A percentile compares a stretch with the other conserved stretches of the same genome.
phyloP scores from a whole-genome alignment of 2,329 filamentous ascomycete species.

The Cercospora canescens region DNA sequence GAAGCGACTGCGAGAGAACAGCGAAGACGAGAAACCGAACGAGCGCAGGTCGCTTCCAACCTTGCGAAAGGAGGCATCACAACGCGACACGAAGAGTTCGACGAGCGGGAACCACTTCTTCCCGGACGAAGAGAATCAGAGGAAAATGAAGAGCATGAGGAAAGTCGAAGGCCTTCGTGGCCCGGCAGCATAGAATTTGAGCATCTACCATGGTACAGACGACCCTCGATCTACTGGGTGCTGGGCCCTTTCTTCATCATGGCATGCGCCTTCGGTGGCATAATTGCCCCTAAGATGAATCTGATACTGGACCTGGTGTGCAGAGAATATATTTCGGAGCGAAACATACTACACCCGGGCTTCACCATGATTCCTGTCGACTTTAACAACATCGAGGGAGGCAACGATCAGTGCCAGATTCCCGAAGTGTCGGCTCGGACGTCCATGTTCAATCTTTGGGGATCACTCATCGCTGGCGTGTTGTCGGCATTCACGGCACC shows the following conservation, averaged over 20 bases:
- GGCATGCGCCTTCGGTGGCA: slow-evolving; percentile 81
- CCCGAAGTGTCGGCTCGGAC: slow-evolving; percentile 76
- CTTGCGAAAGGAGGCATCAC: slow-evolving; percentile 29
- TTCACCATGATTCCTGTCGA: slow-evolving; percentile 65
- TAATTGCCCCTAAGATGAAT: slow-evolving; percentile 83
- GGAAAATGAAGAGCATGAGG: slow-evolving; percentile 24
- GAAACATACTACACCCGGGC: slow-evolving; percentile 52
- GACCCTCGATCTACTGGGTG: slow-evolving; percentile 76
- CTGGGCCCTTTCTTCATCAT: slow-evolving; percentile 78
- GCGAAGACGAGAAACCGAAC: slow-evolving; percentile 14
- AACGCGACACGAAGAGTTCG: slow-evolving; percentile 17
- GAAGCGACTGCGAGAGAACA: slow-evolving; percentile 24
- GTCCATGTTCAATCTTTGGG: slow-evolving; percentile 74
- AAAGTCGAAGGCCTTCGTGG: slow-evolving; percentile 26
- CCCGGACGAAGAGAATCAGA: slow-evolving; percentile 11
- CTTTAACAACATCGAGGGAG: slow-evolving; percentile 53
- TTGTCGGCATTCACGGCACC: slow-evolving; percentile 81
- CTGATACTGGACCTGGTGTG: slow-evolving; percentile 84
- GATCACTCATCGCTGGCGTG: slow-evolving; percentile 72
- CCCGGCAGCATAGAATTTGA: slow-evolving; percentile 53
- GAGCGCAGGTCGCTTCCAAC: slow-evolving; percentile 23
- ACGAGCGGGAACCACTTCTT: slow-evolving; percentile 31
- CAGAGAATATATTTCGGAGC: slow-evolving; percentile 74
- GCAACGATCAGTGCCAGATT: slow-evolving; percentile 78
- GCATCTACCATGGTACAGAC: slow-evolving; percentile 61